These are phyloP conservation scores for Mycena vulgaris DNA, from an alignment of 768 basidiomycete genomes.

Conservation along the genomic window DNA sequence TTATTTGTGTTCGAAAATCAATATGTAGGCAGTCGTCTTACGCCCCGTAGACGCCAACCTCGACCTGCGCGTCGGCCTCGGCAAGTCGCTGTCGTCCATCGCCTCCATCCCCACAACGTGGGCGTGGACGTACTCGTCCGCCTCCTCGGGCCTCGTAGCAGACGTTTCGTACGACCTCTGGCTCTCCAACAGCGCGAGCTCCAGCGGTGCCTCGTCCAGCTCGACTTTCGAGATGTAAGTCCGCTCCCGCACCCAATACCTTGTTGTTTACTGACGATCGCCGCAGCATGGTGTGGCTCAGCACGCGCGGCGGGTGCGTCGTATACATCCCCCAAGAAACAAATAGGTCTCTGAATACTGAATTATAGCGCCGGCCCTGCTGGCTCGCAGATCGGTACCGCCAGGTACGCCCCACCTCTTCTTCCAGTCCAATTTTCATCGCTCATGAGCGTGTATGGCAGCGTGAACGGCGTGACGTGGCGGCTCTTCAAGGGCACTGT, in stretches of 20 bases:
- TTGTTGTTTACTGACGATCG: background rate
- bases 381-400: slow-evolving; percentile 50
- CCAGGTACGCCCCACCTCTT: slow-evolving; percentile 23
- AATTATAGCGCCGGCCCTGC: slow-evolving; percentile 48
- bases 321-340: too few relatives aligned
- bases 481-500: slow-evolving; percentile 52
- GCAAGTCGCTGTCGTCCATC: slow-evolving; percentile 43
- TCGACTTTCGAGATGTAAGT: slow-evolving; percentile 52
- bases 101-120: slow-evolving; percentile 51
- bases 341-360: background rate
- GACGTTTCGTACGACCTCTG: slow-evolving; percentile 56
- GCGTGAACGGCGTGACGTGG: slow-evolving; percentile 49
- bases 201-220: slow-evolving; percentile 46
- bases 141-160: slow-evolving; percentile 50
- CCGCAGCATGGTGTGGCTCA: slow-evolving; percentile 54
- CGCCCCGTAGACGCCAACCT: slow-evolving; percentile 49
- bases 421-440: too few relatives aligned
- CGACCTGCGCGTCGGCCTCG: slow-evolving; percentile 48
- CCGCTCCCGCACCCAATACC: background rate
- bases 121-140: slow-evolving; percentile 50
- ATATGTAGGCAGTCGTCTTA: too few relatives aligned
- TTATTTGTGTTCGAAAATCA: too few relatives aligned
- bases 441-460: too few relatives aligned
- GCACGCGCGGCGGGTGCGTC: slow-evolving; percentile 50
- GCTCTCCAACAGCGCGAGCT: slow-evolving; percentile 47